Conservation (phyloP, 1,284 basidiomycete genomes). For the Sanghuangporus weigelae region DNA sequence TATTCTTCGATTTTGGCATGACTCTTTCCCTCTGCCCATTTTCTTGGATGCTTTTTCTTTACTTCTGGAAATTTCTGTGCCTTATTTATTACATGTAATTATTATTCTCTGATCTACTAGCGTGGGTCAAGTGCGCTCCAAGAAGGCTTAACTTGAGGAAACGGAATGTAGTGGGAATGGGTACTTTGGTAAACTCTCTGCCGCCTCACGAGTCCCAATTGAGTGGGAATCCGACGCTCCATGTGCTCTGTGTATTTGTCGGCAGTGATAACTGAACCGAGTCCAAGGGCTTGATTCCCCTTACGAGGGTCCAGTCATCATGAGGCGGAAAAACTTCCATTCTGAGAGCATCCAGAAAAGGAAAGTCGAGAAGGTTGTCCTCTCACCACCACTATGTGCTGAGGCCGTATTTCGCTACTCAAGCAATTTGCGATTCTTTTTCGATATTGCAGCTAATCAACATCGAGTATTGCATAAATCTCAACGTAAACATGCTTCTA, state of each 20-base stretch:
- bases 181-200: neutral
- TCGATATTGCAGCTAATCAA: neutral
- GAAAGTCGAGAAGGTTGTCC: neutral
- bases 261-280: neutral
- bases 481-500: neutral
- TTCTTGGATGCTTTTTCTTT: neutral
- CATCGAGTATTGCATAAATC: neutral
- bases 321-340: neutral
- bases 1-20: neutral
- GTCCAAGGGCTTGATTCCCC: neutral
- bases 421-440: neutral
- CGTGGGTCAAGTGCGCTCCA: neutral
- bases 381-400: neutral
- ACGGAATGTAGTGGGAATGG: neutral
- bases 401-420: neutral
- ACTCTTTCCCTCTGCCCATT: neutral
- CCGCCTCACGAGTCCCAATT: neutral
- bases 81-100: neutral
- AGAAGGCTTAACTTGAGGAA: neutral
- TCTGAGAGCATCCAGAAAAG: neutral
- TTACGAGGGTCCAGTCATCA: neutral
- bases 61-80: neutral
- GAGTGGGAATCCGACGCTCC: neutral
- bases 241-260: neutral
- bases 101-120: neutral